Conservation (phyloP, 805 yeast species). For the Alloascoidea africana region DNA sequence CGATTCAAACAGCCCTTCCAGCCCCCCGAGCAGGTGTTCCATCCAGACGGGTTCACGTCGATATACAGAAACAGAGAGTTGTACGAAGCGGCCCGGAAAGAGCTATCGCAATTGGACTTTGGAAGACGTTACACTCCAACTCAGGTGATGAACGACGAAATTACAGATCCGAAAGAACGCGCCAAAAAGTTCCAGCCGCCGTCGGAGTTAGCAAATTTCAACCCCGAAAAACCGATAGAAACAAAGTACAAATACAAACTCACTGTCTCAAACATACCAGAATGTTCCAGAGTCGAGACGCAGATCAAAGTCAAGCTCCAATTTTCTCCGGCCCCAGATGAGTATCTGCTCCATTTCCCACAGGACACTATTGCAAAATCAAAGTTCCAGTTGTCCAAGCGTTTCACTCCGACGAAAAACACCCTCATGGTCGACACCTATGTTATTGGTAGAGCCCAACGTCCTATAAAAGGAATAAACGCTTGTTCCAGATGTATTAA, state of each 20-base stretch:
- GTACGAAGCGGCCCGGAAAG: slow-evolving; percentile 31
- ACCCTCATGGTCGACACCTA: slow-evolving; percentile 48
- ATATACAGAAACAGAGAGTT: slow-evolving; percentile 13
- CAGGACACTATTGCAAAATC: slow-evolving; percentile 80
- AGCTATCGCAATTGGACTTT: slow-evolving; percentile 35
- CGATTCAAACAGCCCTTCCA: too few relatives aligned
- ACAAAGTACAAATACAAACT: slow-evolving; percentile 10
- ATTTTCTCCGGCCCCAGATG: slow-evolving; percentile 65
- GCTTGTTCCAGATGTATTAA: slow-evolving; percentile 84
- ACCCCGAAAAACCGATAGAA: too few relatives aligned
- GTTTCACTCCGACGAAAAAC: slow-evolving; percentile 12
- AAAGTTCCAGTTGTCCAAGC: slow-evolving; percentile 46
- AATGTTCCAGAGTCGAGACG: slow-evolving; percentile 84
- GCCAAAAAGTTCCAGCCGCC: not conserved
- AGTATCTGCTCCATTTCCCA: slow-evolving; percentile 64
- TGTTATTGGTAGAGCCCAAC: slow-evolving; percentile 41
- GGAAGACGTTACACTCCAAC: slow-evolving; percentile 20
- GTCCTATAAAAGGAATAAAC: slow-evolving; percentile 34
- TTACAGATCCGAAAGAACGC: slow-evolving; percentile 1
- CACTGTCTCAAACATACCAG: slow-evolving; percentile 48
- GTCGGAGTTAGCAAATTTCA: slow-evolving; percentile 1
- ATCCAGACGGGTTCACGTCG: too few relatives aligned
- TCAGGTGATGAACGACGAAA: slow-evolving; percentile 2
- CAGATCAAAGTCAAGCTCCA: slow-evolving; percentile 68
- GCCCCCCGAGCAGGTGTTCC: too few relatives aligned